Conservation (phyloP, 192 early-diverging fungal genomes). For the Entomortierella lignicola region DNA sequence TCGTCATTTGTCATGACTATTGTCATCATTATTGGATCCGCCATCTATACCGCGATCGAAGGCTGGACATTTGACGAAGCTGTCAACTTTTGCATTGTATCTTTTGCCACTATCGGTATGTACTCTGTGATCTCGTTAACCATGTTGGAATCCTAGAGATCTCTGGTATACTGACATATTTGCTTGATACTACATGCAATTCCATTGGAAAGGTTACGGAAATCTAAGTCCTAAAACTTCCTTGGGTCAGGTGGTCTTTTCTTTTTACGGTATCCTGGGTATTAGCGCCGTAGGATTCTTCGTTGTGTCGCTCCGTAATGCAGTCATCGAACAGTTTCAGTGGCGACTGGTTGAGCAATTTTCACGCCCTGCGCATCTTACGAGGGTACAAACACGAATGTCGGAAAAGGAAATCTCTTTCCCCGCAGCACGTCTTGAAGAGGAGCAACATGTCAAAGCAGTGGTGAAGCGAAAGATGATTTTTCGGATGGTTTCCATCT, state of each 20-base stretch:
- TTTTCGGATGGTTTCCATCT: constrained; percentile 31
- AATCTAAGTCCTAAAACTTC: constrained; percentile 36
- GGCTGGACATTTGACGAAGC: constrained; percentile 47
- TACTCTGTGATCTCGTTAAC: too few species aligned
- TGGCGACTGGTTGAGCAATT: constrained; percentile 45
- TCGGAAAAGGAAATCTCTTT: constrained; percentile 49
- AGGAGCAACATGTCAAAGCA: constrained; percentile 39
- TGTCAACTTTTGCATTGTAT: constrained; percentile 54
- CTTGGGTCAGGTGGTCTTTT: constrained; percentile 34
- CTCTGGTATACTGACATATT: too few species aligned
- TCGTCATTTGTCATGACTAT: constrained; percentile 53
- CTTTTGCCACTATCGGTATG: constrained; percentile 55
- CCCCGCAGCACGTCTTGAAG: constrained; percentile 31
- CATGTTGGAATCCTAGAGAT: too few species aligned
- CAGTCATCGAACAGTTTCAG: constrained; percentile 51
- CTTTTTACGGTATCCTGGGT: constrained; percentile 36
- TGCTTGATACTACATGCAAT: too few species aligned
- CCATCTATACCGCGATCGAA: constrained; percentile 39
- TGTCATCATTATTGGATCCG: constrained; percentile 48
- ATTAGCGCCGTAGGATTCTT: constrained; percentile 51
- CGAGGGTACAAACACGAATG: constrained; percentile 52
- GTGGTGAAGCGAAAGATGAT: constrained; percentile 51
- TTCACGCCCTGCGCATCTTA: constrained; percentile 43
- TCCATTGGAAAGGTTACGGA: constrained; percentile 34
- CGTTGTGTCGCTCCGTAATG: constrained; percentile 50